Evolutionary conservation across 2,329 filamentous ascomycete genomes (phyloP).

Genomic region (Gliomastix tumulicola): DNA sequence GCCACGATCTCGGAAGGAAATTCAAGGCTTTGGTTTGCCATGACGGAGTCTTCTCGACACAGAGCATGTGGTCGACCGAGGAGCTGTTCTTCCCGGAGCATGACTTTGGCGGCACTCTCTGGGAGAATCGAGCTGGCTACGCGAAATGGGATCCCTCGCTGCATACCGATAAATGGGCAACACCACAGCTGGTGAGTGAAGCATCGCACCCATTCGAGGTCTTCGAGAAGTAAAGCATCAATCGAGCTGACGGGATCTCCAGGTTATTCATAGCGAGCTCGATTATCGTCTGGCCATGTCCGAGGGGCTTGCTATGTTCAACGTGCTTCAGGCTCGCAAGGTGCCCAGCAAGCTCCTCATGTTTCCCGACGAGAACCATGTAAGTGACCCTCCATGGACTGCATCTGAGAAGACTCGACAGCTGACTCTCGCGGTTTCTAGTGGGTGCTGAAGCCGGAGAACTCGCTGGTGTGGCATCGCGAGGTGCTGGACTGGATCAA

Average conservation of each 20-base stretch:
- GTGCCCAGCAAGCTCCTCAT: constrained; percentile 73
- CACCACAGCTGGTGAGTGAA: constrained; percentile 68
- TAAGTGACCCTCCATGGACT: constrained; percentile 13
- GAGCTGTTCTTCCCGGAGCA: constrained; percentile 67
- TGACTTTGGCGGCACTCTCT: constrained; percentile 57
- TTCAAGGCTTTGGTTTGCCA: constrained; percentile 88
- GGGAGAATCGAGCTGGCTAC: constrained; percentile 57
- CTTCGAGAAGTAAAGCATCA: no score
- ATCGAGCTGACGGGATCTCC: constrained; percentile 4
- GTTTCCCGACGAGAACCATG: constrained; percentile 69
- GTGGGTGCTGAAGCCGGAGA: constrained; percentile 89
- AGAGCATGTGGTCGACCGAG: constrained; percentile 57
- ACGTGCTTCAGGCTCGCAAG: constrained; percentile 68
- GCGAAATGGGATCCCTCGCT: constrained; percentile 64
- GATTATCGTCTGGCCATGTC: constrained; percentile 84
- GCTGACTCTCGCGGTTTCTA: constrained; percentile 16
- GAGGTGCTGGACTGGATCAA: constrained; percentile 77
- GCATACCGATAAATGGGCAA: constrained; percentile 65
- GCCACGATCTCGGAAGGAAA: constrained; percentile 70
- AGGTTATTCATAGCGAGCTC: constrained; percentile 75
- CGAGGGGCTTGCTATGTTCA: constrained; percentile 81
- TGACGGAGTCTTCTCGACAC: constrained; percentile 74
- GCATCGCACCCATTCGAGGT: neutral
- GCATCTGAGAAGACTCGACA: neutral
- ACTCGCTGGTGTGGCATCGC: constrained; percentile 82